Conservation (phyloP, 1,284 basidiomycete species). For the Tilletia caries region DNA sequence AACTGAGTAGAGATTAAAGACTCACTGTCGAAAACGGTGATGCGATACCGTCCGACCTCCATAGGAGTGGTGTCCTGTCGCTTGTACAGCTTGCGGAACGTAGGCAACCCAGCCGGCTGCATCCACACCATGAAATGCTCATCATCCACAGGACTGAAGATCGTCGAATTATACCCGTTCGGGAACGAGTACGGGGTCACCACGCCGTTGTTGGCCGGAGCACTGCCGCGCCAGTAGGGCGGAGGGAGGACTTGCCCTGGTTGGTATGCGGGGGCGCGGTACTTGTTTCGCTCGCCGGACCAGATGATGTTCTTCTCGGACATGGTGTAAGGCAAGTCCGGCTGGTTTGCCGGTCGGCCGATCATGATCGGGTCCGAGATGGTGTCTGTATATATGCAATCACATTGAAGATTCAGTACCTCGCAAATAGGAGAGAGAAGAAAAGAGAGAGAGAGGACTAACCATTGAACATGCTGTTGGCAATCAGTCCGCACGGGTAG, state of each 20-base stretch:
- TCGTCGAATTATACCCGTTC: slow-evolving; percentile 68
- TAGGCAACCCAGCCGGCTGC: slow-evolving; percentile 92
- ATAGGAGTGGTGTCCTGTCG: slow-evolving; percentile 79
- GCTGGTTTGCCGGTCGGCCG: slow-evolving; percentile 60
- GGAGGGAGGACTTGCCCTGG: slow-evolving; percentile 75
- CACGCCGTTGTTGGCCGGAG: slow-evolving; percentile 26
- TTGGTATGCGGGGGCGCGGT: slow-evolving; percentile 56
- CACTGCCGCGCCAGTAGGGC: slow-evolving; percentile 69
- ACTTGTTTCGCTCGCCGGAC: slow-evolving; percentile 90
- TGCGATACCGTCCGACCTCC: slow-evolving; percentile 70
- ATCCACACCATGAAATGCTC: slow-evolving; percentile 99
- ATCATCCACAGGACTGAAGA: slow-evolving; percentile 73
- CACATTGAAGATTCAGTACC: neutral
- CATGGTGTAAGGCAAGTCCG: slow-evolving; percentile 65
- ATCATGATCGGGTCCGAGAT: slow-evolving; percentile 66
- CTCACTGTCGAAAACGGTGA: slow-evolving; percentile 76
- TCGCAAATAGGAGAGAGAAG: neutral
- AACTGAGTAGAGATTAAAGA: neutral
- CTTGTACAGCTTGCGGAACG: slow-evolving; percentile 90
- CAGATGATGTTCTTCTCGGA: slow-evolving; percentile 81
- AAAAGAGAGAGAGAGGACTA: slow-evolving; percentile 34
- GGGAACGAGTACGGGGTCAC: slow-evolving; percentile 59
- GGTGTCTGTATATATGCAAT: slow-evolving; percentile 64
- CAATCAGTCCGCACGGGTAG: slow-evolving; percentile 95
- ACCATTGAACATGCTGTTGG: slow-evolving; percentile 98